Conservation (phyloP, 306 rosid genomes). For the Vigna unguiculata region DNA sequence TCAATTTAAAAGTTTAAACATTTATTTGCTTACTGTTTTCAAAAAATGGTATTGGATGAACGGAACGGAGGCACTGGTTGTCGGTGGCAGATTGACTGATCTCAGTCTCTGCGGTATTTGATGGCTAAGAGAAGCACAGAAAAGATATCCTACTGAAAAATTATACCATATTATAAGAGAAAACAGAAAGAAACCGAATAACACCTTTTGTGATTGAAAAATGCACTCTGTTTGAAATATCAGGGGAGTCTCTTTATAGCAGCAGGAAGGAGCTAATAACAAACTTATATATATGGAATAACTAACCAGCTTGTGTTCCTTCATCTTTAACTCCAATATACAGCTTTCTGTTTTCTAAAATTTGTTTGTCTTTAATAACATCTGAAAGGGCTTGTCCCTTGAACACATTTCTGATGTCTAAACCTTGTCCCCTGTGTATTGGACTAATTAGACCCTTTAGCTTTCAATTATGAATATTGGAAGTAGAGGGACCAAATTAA, state of each 20-base stretch:
- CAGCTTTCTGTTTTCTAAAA: background rate
- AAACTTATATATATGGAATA: background rate
- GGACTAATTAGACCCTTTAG: background rate
- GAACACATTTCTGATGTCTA: too few species aligned
- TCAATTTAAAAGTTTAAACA: background rate
- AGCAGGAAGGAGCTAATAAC: background rate
- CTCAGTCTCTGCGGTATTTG: background rate
- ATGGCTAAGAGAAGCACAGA: background rate
- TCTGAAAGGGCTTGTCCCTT: background rate
- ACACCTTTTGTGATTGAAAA: too few species aligned
- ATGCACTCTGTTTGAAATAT: background rate
- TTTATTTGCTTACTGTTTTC: background rate
- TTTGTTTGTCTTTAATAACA: background rate
- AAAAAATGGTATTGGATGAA: background rate
- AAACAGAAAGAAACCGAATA: too few species aligned
- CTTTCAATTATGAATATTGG: slow-evolving; percentile 1
- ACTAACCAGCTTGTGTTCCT: background rate
- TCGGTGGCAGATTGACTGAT: background rate
- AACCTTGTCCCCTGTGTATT: background rate
- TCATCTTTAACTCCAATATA: background rate
- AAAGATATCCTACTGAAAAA: too few species aligned
- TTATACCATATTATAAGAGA: too few species aligned
- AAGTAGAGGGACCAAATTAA: slow-evolving; percentile 16
- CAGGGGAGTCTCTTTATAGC: background rate
- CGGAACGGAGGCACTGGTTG: background rate